A percentile compares a stretch with the other conserved stretches of the same genome.
Conservation (phyloP, 2,329 filamentous ascomycete species). For the Cercospora nicotianae region DNA sequence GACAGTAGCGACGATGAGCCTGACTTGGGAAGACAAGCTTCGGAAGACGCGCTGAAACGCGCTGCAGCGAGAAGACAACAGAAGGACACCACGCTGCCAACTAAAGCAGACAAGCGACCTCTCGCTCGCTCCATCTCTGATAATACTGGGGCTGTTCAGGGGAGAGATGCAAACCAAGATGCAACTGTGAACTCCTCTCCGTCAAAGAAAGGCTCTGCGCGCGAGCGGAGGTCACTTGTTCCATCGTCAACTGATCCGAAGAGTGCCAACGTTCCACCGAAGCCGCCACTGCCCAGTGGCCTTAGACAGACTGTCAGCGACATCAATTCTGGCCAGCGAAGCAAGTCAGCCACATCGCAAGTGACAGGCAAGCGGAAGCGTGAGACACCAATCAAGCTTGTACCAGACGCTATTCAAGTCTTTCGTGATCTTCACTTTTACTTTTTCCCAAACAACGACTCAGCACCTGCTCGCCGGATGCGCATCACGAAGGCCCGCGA, state of each 20-base stretch:
- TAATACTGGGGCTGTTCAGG: slow-evolving; percentile 2
- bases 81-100: background rate
- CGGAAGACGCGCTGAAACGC: slow-evolving; percentile 21
- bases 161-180: background rate
- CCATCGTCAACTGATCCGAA: slow-evolving; percentile 20
- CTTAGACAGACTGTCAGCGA: slow-evolving; percentile 27
- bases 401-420: slow-evolving; percentile 33
- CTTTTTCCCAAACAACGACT: slow-evolving; percentile 80
- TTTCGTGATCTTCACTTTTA: slow-evolving; percentile 42
- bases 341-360: background rate
- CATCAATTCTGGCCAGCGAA: slow-evolving; percentile 8
- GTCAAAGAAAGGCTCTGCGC: background rate
- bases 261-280: background rate
- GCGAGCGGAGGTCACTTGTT: background rate
- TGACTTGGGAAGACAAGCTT: slow-evolving; percentile 28
- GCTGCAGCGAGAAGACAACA: slow-evolving; percentile 1
- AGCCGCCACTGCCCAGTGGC: background rate
- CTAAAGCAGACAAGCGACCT: background rate
- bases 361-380: slow-evolving; percentile 35
- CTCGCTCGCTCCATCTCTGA: slow-evolving; percentile 33
- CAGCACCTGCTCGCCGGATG: slow-evolving; percentile 63
- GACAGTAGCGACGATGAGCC: slow-evolving; percentile 25
- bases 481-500: slow-evolving; percentile 74
- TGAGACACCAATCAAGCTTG: slow-evolving; percentile 24
- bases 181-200: background rate